Base-by-base conservation (phyloP, 2,329 filamentous ascomycete genomes). In the Phialophora chinensis region DNA sequence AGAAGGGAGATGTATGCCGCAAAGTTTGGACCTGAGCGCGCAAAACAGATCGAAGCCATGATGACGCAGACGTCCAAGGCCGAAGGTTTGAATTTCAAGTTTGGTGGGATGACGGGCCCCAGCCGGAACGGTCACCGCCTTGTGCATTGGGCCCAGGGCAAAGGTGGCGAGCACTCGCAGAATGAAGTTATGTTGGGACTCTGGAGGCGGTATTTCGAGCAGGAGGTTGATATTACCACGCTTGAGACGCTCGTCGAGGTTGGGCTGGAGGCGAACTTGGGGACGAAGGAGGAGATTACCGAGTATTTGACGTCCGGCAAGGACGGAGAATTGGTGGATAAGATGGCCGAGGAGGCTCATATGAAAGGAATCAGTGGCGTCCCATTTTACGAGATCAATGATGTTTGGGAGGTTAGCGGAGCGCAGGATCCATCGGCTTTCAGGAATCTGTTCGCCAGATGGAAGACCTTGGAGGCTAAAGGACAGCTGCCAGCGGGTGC, bases 81-180 rank as follows among this genome's bases (percentile, higher is more conserved):
- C 25, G 88, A 90, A 57, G 91, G 91, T 0, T 91, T 96, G 74
- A 78, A 86, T 57, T 96, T 96, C 78, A 85, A 85, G 25, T 91
- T 89, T 70, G 85, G 86, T 12, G 90, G 91, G 62, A 86, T 84
- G 70, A 88, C 88, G 5, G 93, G 93, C 56, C 91, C 89, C 73
- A 94, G 92, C 20, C 83, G 91, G 23, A 90, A 96, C 73, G 90
- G 90, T 64, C 92, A 96, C 77, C 86, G 92, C 3, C 75, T 94
- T 67, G 84, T 93, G 53, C 87, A 93, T 79, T 83, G 93, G 63
- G 91, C 77, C 78, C 87, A 83, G 74, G 80, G 75, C 74, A 88
- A 85, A 71, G 78, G 80, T 70, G 75, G 78, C 54, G 79, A 84
- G 53, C 72, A 60, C 84, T 58, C 86, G 8, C 72, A 91, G 80